Evolutionary conservation across 1,284 basidiomycete species (phyloP).

Genomic region (Heterobasidion occidentale): DNA sequence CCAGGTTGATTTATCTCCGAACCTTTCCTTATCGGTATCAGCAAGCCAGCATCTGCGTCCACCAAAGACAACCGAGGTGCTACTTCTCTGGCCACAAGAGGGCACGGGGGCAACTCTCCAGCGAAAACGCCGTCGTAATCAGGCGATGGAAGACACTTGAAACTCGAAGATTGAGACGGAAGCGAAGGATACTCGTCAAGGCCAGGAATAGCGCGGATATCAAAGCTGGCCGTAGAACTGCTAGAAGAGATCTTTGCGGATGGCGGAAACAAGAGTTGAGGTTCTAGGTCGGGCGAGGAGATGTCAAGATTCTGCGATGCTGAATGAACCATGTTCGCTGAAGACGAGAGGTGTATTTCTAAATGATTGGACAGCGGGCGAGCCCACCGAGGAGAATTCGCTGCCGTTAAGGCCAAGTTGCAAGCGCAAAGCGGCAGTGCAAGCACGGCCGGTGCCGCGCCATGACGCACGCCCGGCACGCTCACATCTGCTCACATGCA

Average conservation of each 20-base stretch:
- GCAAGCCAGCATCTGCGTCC: background rate
- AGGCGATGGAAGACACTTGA: background rate
- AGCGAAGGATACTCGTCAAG: background rate
- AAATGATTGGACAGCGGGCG: background rate
- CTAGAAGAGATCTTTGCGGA: background rate
- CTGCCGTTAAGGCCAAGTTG: background rate
- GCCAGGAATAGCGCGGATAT: background rate
- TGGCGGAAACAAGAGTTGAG: background rate
- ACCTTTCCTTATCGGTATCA: background rate
- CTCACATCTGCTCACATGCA: no score
- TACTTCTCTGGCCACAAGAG: background rate
- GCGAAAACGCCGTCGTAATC: background rate
- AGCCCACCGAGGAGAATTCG: background rate
- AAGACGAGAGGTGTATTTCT: background rate
- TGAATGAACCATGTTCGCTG: background rate
- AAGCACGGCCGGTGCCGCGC: no score
- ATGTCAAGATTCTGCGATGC: background rate
- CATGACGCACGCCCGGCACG: no score
- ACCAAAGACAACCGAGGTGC: background rate
- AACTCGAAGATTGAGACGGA: background rate
- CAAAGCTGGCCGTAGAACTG: background rate
- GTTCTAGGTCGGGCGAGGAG: background rate
- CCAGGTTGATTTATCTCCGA: background rate
- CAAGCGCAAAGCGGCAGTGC: background rate
- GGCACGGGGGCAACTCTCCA: background rate